phyloP scores from a whole-genome alignment of 148 eudicot genomes.

The Rhododendron kiyosumense region DNA sequence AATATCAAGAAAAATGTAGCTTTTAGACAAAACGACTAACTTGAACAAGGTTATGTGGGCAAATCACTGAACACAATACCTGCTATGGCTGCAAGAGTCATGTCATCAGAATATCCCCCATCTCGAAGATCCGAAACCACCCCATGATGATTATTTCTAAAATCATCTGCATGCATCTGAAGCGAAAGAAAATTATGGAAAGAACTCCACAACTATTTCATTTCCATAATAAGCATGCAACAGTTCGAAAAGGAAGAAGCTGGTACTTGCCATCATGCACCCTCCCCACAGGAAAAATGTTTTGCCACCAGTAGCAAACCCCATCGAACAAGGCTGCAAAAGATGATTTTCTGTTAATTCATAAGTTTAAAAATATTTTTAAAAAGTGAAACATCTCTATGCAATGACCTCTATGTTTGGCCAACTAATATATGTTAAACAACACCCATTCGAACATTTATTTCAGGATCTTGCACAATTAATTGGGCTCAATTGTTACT shows the following conservation, averaged over 20 bases:
- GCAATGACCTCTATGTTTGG: background rate
- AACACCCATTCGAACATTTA: background rate
- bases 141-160: conserved; percentile 72
- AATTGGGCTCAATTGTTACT: conserved; percentile 1
- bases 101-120: conserved; percentile 99
- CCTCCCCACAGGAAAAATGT: conserved; percentile 99
- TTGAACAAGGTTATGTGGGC: conserved; percentile 1
- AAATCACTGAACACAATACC: conserved; percentile 34
- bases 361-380: background rate
- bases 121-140: conserved; percentile 86
- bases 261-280: conserved; percentile 90
- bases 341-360: background rate
- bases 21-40: background rate
- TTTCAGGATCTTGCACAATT: background rate
- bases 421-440: background rate
- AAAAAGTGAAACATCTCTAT: background rate
- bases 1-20: background rate
- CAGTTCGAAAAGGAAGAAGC: conserved; percentile 9
- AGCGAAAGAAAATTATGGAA: conserved; percentile 8
- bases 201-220: background rate
- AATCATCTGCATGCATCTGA: conserved; percentile 99
- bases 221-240: conserved; percentile 1
- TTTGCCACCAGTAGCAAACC: conserved; percentile 95
- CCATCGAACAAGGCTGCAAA: conserved; percentile 97
- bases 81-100: conserved; percentile 99